These are phyloP conservation scores for Thyridium curvatum DNA, from an alignment of 2,329 filamentous ascomycete genomes.

Conservation along the genomic window DNA sequence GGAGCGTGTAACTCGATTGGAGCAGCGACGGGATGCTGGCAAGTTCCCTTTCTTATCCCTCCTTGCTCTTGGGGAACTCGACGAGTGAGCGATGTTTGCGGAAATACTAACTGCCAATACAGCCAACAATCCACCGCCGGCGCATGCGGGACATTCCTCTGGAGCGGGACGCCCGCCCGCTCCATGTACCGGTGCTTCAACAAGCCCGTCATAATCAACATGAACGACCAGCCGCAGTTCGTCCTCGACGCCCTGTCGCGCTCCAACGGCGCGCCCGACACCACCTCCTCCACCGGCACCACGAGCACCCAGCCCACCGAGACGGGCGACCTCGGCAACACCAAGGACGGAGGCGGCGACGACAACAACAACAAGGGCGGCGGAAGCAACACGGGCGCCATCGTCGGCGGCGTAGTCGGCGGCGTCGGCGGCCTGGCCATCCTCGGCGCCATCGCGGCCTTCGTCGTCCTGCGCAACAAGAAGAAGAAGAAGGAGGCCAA, in stretches of 20 bases:
- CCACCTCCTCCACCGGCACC: slow-evolving; percentile 4
- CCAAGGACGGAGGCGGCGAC: not conserved
- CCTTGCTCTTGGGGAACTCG: not conserved
- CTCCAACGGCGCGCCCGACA: slow-evolving; percentile 11
- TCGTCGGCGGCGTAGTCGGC: slow-evolving; percentile 23
- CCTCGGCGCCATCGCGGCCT: slow-evolving; percentile 12
- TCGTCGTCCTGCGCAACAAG: slow-evolving; percentile 16
- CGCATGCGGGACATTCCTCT: slow-evolving; percentile 29
- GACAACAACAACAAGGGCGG: slow-evolving; percentile 1
- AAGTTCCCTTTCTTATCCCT: slow-evolving; percentile 9
- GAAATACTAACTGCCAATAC: not conserved
- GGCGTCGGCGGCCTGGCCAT: slow-evolving; percentile 16
- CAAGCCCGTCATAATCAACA: slow-evolving; percentile 17
- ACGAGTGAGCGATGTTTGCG: too few species aligned
- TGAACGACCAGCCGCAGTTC: slow-evolving; percentile 26
- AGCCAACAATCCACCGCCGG: slow-evolving; percentile 11
- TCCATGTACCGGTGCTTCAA: slow-evolving; percentile 29
- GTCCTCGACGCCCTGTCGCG: slow-evolving; percentile 17
- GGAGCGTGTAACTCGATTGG: slow-evolving; percentile 20
- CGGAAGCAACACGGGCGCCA: slow-evolving; percentile 16
- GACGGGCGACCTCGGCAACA: slow-evolving; percentile 1
- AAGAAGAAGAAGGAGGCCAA: slow-evolving; percentile 10
- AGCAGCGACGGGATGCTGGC: slow-evolving; percentile 28
- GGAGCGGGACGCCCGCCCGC: slow-evolving; percentile 22
- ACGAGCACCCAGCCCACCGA: too few species aligned